These are phyloP conservation scores for Agaricus bisporus DNA, from an alignment of 768 basidiomycete genomes.

Conservation along the genomic window DNA sequence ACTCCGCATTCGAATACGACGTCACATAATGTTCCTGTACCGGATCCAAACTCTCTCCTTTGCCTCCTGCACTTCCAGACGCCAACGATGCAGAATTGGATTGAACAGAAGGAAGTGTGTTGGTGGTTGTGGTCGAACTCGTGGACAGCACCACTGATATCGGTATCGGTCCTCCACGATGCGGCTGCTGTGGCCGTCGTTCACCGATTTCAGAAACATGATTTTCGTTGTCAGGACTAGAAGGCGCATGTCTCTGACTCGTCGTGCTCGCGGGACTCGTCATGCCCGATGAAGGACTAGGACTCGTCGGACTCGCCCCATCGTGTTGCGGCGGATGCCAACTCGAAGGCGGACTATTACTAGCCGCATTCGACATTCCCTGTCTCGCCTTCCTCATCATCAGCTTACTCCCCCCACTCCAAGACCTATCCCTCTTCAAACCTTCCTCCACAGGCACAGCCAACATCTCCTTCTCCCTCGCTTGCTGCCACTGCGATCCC, in stretches of 20 bases:
- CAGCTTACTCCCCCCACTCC: slow-evolving; percentile 3
- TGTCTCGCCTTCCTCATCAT: background rate
- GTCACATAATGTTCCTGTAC: slow-evolving; percentile 59
- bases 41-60: slow-evolving; percentile 30
- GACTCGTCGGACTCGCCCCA: slow-evolving; percentile 34
- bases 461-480: too few species aligned
- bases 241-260: slow-evolving; percentile 46
- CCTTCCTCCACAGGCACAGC: too few species aligned
- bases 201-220: background rate
- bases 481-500: too few species aligned
- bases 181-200: background rate
- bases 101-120: slow-evolving; percentile 16
- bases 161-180: background rate
- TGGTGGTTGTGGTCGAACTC: slow-evolving; percentile 11
- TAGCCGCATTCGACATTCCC: slow-evolving; percentile 6
- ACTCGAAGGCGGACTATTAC: slow-evolving; percentile 12
- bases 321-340: background rate
- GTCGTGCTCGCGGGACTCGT: slow-evolving; percentile 32
- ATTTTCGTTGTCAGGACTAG: background rate
- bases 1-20: slow-evolving; percentile 67
- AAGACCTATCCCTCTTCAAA: too few species aligned
- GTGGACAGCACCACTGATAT: slow-evolving; percentile 9
- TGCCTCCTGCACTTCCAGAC: background rate
- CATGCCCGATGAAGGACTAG: slow-evolving; percentile 33
- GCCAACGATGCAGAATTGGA: slow-evolving; percentile 15